Percentiles rank a stretch among this genome's conserved stretches.
Conservation (phyloP, 2,329 filamentous ascomycete genomes). For the Ophiostoma himal-ulmi region DNA sequence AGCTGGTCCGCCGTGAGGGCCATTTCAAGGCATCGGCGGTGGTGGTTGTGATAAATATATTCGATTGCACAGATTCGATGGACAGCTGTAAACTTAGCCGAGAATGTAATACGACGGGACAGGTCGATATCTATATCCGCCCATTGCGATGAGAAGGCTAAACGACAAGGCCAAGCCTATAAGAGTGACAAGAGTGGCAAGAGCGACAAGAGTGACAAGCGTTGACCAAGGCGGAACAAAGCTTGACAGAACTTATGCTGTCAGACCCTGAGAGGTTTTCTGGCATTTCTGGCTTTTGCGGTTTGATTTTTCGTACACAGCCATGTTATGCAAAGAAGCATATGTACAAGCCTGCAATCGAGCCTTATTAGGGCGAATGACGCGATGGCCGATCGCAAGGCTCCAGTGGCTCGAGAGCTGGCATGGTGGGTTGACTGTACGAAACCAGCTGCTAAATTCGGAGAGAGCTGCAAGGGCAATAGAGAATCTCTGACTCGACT, state of each 20-base stretch:
- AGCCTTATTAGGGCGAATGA: constrained; percentile 13
- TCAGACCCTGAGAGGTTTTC: background rate
- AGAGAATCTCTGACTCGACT: background rate
- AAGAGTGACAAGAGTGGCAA: background rate
- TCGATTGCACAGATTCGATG: no score
- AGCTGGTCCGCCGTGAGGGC: constrained; percentile 30
- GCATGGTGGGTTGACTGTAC: background rate
- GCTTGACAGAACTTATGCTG: background rate
- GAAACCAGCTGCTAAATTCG: background rate
- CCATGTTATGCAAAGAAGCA: background rate
- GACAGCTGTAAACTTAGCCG: no score
- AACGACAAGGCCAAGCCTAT: background rate
- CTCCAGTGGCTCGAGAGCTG: constrained; percentile 9
- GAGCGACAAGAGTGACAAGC: background rate
- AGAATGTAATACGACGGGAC: background rate
- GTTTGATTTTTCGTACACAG: background rate
- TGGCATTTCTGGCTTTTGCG: background rate
- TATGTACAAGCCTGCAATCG: background rate
- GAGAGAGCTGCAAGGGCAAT: background rate
- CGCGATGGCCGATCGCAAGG: constrained; percentile 12
- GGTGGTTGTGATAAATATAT: no score
- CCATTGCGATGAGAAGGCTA: background rate
- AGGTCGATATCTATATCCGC: background rate
- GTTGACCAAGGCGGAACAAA: background rate
- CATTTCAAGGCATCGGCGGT: constrained; percentile 16